Evolutionary conservation across 805 yeast genomes (phyloP).

Genomic region (Saccharomycopsis selenospora): DNA sequence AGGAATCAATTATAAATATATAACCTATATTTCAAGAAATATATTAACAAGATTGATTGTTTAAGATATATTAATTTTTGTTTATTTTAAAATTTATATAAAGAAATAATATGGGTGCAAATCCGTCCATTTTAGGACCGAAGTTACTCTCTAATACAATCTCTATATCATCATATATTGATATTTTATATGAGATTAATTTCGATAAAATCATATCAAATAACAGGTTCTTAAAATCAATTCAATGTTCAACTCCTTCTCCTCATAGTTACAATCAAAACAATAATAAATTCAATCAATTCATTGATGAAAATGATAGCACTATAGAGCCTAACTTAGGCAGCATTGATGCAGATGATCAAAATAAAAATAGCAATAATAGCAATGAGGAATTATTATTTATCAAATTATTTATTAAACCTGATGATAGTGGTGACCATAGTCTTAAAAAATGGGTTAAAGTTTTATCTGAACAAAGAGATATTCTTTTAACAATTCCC

Average conservation of each 20-base stretch:
- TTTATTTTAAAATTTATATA: too few relatives aligned
- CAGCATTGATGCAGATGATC: neutral
- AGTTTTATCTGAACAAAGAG: constrained; percentile 31
- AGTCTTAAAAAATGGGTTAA: constrained; percentile 24
- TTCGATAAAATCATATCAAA: constrained; percentile 15
- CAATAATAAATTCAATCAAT: neutral
- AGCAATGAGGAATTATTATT: neutral
- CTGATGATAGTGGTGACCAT: constrained; percentile 9
- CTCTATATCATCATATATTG: constrained; percentile 19
- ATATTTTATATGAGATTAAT: constrained; percentile 11
- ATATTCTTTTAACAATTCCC: constrained; percentile 40
- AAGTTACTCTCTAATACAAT: constrained; percentile 12
- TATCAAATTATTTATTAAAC: constrained; percentile 18
- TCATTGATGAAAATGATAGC: neutral
- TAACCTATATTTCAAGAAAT: too few relatives aligned
- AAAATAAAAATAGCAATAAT: neutral
- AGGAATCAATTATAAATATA: too few relatives aligned
- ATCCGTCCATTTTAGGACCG: constrained; percentile 18
- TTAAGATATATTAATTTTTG: too few relatives aligned
- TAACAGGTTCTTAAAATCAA: constrained; percentile 18
- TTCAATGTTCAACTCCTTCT: constrained; percentile 10
- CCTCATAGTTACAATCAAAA: neutral
- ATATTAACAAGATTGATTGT: too few relatives aligned
- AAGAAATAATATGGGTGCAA: constrained; percentile 15
- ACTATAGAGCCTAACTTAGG: neutral